phyloP scores from a whole-genome alignment of 768 basidiomycete species.

The Pisolithus albus region DNA sequence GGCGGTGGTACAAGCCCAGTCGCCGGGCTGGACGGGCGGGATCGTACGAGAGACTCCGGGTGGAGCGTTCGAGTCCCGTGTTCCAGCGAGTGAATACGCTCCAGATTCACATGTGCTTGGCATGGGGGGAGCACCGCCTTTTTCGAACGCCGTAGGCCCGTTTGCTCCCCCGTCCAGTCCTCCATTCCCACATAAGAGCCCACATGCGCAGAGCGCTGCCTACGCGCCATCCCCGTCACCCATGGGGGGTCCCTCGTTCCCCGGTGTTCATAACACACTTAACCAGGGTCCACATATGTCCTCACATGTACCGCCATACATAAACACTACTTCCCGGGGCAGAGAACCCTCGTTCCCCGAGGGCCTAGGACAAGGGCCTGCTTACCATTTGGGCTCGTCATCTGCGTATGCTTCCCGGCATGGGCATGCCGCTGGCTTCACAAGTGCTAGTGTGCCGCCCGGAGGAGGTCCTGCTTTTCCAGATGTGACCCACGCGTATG shows the following conservation, averaged over 20 bases:
- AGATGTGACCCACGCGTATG: conserved; percentile 24
- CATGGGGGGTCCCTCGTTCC: background rate
- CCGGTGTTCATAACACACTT: background rate
- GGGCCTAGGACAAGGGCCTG: conserved; percentile 5
- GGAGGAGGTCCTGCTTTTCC: conserved; percentile 34
- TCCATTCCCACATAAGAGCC: conserved; percentile 6
- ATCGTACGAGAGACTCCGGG: background rate
- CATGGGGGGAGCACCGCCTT: background rate
- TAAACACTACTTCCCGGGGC: conserved; percentile 1
- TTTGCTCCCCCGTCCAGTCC: conserved; percentile 9
- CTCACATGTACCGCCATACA: conserved; percentile 14
- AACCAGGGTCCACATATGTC: conserved; percentile 19
- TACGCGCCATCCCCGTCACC: conserved; percentile 6
- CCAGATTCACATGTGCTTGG: background rate
- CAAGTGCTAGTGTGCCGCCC: conserved; percentile 10
- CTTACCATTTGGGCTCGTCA: conserved; percentile 1
- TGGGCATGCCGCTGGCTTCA: conserved; percentile 1
- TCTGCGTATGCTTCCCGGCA: conserved; percentile 14
- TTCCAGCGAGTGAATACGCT: background rate
- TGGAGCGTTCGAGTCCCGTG: background rate
- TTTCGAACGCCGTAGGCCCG: conserved; percentile 1
- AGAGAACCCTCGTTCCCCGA: conserved; percentile 9
- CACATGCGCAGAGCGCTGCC: conserved; percentile 6
- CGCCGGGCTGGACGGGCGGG: conserved; percentile 24
- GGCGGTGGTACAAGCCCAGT: conserved; percentile 38